Evolutionary conservation across 1,284 basidiomycete species (phyloP), one percentile per base, ranked within the genome.

Genomic region (Tranzscheliella williamsii): DNA sequence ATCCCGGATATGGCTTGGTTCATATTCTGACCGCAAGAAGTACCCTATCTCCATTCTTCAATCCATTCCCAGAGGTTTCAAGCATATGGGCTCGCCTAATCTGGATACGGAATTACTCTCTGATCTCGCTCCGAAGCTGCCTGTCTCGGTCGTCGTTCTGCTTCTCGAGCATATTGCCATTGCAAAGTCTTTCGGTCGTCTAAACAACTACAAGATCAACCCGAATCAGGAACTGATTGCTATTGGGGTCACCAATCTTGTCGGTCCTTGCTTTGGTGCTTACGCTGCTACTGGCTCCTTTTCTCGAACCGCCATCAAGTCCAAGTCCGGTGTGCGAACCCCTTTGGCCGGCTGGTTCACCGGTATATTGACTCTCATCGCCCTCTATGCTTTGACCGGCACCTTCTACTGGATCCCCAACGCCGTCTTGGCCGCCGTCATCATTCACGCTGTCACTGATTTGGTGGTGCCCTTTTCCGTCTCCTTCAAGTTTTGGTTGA

Each of bases 231-330:
- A 97, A 79, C 84, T 97, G 41, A 88, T 97, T 69, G 94, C 95
- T 31, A 97, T 98, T 63, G 94, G 95, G 32, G 91, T 97, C n/a
- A 87, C 91, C 9, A 94, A 93, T 77, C 43, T 75, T 20, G 51
- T 76, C 32, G 72, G 73, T 18, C 74, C 75, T 15, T 82, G 87
- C 63, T 95, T 96, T 78, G 84, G 85, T 49, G 94, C 91, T 2
- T 98, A 96, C 79, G 92, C 94, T 7, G 91, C 93, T 0, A 98
- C 95, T 7, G 95, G 94, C 13, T 97, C 93, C 0, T 98, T 98
- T 84, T 96, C 92, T 30, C 90, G 94, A 27, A 91, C 92, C 3
- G 94, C 94, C 1, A 83, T 98, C 78, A 92, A 96, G 81, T 87
- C 90, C 43, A 95, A 95, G 81, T 93, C 90, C 0, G 94, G 94